Conservation (phyloP, 805 yeast genomes). For the Starmerella stigmatis region DNA sequence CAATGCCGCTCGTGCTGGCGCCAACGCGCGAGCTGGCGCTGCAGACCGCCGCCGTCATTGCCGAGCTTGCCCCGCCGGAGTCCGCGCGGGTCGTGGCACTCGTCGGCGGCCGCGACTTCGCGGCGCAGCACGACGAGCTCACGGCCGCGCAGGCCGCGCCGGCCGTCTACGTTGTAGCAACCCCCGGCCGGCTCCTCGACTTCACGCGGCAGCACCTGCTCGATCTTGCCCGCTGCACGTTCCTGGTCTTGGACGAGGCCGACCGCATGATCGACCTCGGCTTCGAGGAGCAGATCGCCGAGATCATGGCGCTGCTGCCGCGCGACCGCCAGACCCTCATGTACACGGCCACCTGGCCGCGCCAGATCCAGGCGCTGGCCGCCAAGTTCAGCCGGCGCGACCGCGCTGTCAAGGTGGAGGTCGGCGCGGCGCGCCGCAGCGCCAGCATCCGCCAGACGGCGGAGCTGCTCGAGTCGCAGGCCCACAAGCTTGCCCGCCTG, state of each 20-base stretch:
- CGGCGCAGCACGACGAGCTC: constrained; percentile 51
- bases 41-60: constrained; percentile 64
- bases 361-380: constrained; percentile 57
- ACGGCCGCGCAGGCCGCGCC: constrained; percentile 49
- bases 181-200: constrained; percentile 87
- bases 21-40: constrained; percentile 93
- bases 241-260: constrained; percentile 81
- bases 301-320: constrained; percentile 50
- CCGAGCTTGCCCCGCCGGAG: constrained; percentile 36
- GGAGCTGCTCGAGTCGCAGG: constrained; percentile 33
- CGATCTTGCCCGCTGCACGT: constrained; percentile 49
- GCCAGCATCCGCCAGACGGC: constrained; percentile 49
- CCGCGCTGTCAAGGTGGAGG: constrained; percentile 41
- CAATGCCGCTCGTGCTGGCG: constrained; percentile 55
- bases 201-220: constrained; percentile 59
- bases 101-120: constrained; percentile 85
- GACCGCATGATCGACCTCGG: constrained; percentile 95
- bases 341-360: constrained; percentile 92
- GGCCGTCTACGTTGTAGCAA: constrained; percentile 58
- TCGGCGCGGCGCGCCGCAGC: constrained; percentile 12
- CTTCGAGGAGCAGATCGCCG: constrained; percentile 67
- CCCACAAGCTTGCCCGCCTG: constrained; percentile 28
- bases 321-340: constrained; percentile 56
- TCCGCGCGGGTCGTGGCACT: constrained; percentile 43
- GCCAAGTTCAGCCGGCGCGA: constrained; percentile 57